Evolutionary conservation across 345 rosid species (phyloP).

Genomic region (Eucalyptus viminalis): DNA sequence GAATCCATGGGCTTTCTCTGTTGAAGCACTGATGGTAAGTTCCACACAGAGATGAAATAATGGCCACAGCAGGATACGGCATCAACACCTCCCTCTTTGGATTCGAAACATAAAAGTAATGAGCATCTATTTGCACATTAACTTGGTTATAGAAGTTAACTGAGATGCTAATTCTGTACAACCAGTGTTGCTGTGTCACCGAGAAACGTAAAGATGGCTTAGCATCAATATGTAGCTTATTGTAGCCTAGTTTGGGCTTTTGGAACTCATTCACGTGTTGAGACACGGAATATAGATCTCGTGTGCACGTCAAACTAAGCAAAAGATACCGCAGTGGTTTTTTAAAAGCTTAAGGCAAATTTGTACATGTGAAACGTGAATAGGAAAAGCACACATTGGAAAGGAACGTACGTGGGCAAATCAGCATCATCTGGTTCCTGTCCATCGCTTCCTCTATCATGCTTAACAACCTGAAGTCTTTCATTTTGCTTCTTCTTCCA

Average conservation of each 20-base stretch:
- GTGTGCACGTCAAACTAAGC: not conserved
- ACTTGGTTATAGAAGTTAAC: not conserved
- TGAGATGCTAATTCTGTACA: not conserved
- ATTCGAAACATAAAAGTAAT: not conserved
- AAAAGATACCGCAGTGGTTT: not conserved
- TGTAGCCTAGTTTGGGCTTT: not conserved
- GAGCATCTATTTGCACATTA: not conserved
- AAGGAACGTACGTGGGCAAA: constrained; percentile 46
- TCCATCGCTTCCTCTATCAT: constrained; percentile 31
- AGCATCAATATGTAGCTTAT: not conserved
- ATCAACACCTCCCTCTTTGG: not conserved
- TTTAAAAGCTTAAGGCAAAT: not conserved
- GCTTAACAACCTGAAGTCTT: constrained; percentile 56
- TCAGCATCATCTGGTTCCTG: constrained; percentile 49
- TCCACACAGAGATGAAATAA: not conserved
- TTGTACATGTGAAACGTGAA: not conserved
- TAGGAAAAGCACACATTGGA: not conserved
- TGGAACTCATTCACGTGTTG: not conserved
- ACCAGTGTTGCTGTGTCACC: not conserved
- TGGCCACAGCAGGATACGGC: not conserved
- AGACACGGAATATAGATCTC: not conserved
- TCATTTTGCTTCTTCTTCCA: constrained; percentile 76
- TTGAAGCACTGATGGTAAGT: not conserved
- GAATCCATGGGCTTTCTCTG: not conserved
- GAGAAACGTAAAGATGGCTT: not conserved